Evolutionary conservation across 1,284 basidiomycete genomes (phyloP), one percentile per base, ranked within the genome.

Genomic region (Trametes versicolor): DNA sequence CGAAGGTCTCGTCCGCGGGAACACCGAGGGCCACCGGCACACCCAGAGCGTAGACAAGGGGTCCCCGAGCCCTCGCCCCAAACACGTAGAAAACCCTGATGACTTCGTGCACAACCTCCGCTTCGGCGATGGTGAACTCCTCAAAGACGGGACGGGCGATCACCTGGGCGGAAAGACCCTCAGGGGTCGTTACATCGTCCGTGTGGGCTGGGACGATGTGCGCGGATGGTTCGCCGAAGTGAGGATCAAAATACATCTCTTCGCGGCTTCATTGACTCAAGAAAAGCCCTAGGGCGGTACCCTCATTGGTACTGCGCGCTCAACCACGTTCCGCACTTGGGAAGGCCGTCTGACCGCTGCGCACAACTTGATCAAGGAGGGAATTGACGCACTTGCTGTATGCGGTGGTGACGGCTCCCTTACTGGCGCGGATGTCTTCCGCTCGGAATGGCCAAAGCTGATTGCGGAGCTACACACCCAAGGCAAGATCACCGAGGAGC

Each of bases 181-280:
- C 70, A 95, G 93, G 74, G 96, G 96, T 1, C 85, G 93, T 55
- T 97, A 99, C 80, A 99, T 99, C 74, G 92, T 99, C 51, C 86
- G 95, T 65, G 97, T 98, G 3, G 98, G 97, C 5, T 99, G 97
- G 94, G 98, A 99, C 75, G 98, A 99, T 79, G 97, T 99, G 27
- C 85, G 95, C 37, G 95, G 95, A 6, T 99, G 97, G 95, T 92
- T 97, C 74, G 88, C 92, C 49, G 89, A 97, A 84, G 93, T 91
- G 67, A 68, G 85, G 77, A 41, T 23, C 60, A 32, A 60, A 32
- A 23, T 29, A 41, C 29, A 23, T 52, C 39, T 45, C 58, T 19
- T 13, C 34, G 23, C 45, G 63, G 47, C 36, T 47, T 34, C 62
- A 25, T 50, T 57, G 41, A 62, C 56, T 66, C 36, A 64, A 54